Evolutionary conservation across 257 asterid species (phyloP).

Genomic region (Leonotis leonurus): DNA sequence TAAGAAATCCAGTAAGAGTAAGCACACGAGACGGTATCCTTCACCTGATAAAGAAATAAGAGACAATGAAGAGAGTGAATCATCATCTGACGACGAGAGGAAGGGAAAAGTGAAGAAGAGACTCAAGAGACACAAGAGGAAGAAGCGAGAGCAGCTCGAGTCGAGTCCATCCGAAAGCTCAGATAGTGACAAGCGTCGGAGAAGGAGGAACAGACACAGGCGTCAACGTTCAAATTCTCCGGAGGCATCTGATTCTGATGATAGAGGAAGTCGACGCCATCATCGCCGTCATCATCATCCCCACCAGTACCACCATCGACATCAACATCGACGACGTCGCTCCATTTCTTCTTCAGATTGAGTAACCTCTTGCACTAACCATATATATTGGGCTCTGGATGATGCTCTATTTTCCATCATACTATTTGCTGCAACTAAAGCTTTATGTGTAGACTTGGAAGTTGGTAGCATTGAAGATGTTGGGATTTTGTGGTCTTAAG

Average conservation of each 20-base stretch:
- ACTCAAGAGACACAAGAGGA: slow-evolving; percentile 32
- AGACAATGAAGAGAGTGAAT: slow-evolving; percentile 23
- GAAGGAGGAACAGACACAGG: slow-evolving; percentile 27
- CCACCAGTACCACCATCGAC: too few species aligned
- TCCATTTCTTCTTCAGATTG: too few species aligned
- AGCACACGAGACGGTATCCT: slow-evolving; percentile 35
- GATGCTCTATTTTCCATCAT: too few species aligned
- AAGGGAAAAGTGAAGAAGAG: slow-evolving; percentile 36
- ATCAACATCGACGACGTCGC: too few species aligned
- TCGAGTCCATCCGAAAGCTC: slow-evolving; percentile 36
- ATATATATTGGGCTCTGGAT: too few species aligned
- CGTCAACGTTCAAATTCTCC: slow-evolving; percentile 22
- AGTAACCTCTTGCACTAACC: too few species aligned
- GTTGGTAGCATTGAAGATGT: too few species aligned
- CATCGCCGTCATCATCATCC: too few species aligned
- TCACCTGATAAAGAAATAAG: slow-evolving; percentile 19
- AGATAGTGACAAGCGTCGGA: slow-evolving; percentile 29
- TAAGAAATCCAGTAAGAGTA: too few species aligned
- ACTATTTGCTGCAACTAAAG: too few species aligned
- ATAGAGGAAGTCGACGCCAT: slow-evolving; percentile 17
- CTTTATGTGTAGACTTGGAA: too few species aligned
- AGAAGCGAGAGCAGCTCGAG: slow-evolving; percentile 29
- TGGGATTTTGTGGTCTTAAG: too few species aligned
- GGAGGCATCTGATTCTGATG: slow-evolving; percentile 30
- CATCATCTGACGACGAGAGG: slow-evolving; percentile 34